A percentile compares a stretch with the other conserved stretches of the same genome.
phyloP scores from a whole-genome alignment of 148 eudicot species.

The Chenopodium formosanum region DNA sequence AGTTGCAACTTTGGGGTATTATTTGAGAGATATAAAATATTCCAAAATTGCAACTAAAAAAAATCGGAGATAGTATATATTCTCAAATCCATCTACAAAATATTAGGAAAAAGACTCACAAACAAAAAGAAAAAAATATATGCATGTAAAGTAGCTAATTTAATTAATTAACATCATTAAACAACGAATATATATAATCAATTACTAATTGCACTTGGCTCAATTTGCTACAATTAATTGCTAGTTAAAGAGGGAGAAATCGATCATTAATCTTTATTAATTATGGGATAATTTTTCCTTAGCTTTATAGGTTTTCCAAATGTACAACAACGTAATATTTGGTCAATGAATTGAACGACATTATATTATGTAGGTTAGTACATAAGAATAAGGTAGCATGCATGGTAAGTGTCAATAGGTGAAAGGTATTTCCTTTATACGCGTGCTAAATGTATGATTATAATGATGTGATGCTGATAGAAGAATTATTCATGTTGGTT shows the following conservation, averaged over 20 bases:
- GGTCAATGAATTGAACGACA: neutral
- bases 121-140: no score
- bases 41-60: no score
- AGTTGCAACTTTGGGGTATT: no score
- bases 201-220: neutral
- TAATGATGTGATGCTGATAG: slow-evolving; percentile 3
- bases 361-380: neutral
- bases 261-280: neutral
- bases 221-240: neutral
- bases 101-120: no score
- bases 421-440: neutral
- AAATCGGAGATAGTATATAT: no score
- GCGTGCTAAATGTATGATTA: slow-evolving; percentile 1
- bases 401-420: neutral
- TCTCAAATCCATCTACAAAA: neutral
- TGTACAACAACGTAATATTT: neutral
- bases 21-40: no score
- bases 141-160: neutral
- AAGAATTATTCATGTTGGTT: slow-evolving; percentile 1
- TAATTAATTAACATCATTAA: neutral
- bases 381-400: neutral
- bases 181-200: neutral
- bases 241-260: slow-evolving; percentile 7
- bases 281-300: neutral
- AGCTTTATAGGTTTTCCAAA: neutral